Conservation (phyloP, 371 early-diverging fungal genomes). For the Mortierella sp. region DNA sequence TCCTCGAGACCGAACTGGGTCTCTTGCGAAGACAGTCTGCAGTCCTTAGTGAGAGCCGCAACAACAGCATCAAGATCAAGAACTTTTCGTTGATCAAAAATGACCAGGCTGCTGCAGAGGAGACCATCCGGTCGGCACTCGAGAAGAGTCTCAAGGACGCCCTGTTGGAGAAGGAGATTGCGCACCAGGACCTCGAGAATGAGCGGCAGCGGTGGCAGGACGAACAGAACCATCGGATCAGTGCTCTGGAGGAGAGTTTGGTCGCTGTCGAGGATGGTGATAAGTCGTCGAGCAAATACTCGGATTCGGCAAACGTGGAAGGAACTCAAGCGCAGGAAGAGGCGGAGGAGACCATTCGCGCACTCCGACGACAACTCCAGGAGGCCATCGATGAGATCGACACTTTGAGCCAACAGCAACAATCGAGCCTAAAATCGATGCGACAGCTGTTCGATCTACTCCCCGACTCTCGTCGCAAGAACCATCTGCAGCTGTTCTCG, state of each 20-base stretch:
- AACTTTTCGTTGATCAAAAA: conserved; percentile 1
- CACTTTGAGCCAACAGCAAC: conserved; percentile 32
- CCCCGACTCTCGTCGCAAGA: conserved; percentile 36
- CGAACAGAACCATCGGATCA: conserved; percentile 52
- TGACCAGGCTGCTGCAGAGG: conserved; percentile 27
- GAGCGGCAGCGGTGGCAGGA: conserved; percentile 56
- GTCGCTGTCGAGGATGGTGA: conserved; percentile 34
- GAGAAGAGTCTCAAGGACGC: conserved; percentile 55
- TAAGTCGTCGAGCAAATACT: neutral
- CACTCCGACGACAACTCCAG: conserved; percentile 32
- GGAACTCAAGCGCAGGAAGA: neutral
- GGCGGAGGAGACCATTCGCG: conserved; percentile 14
- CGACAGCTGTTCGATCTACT: conserved; percentile 52
- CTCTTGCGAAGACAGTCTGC: conserved; percentile 42
- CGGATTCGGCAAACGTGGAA: neutral
- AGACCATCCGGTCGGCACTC: conserved; percentile 40
- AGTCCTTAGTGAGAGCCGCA: conserved; percentile 38
- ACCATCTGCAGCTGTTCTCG: conserved; percentile 24
- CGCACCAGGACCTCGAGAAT: conserved; percentile 51
- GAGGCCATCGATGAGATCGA: conserved; percentile 57
- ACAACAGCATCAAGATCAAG: conserved; percentile 45
- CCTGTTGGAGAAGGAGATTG: conserved; percentile 46
- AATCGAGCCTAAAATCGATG: conserved; percentile 41
- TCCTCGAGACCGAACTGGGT: conserved; percentile 40
- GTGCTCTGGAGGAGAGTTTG: conserved; percentile 46